These are phyloP conservation scores for Crithidia brevicula DNA, from an alignment of 208 protist species.

Conservation along the genomic window DNA sequence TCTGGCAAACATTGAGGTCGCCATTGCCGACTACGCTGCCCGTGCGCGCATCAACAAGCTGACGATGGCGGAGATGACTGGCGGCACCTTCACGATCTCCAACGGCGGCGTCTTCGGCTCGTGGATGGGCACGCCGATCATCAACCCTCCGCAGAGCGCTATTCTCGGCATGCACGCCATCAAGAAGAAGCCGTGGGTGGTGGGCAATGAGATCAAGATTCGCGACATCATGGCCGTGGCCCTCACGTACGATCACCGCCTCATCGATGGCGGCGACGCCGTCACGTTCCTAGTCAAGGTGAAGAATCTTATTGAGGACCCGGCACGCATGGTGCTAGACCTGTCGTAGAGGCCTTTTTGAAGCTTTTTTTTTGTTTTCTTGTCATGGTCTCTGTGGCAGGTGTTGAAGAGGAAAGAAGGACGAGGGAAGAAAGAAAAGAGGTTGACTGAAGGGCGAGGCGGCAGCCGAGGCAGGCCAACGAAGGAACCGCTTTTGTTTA, in stretches of 20 bases:
- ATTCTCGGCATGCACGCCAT: constrained; percentile 99
- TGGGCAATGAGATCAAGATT: constrained; percentile 91
- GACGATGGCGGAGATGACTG: constrained; percentile 97
- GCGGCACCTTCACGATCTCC: constrained; percentile 99
- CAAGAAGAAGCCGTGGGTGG: constrained; percentile 96
- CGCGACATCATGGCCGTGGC: constrained; percentile 99
- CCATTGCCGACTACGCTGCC: constrained; percentile 92
- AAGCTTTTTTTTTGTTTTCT: not conserved
- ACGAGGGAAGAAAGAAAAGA: too few species aligned
- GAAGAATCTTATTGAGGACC: constrained; percentile 97
- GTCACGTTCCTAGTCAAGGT: constrained; percentile 98
- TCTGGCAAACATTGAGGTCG: constrained; percentile 97
- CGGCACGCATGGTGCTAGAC: constrained; percentile 94
- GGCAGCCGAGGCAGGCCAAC: too few species aligned
- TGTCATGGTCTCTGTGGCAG: too few species aligned
- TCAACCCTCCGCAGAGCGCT: constrained; percentile 98
- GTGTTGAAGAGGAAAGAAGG: too few species aligned
- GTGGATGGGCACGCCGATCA: constrained; percentile 99
- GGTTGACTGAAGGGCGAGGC: too few species aligned
- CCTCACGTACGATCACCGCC: constrained; percentile 99
- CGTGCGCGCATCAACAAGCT: constrained; percentile 94
- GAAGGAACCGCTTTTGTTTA: too few species aligned
- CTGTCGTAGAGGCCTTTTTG: constrained; percentile 53
- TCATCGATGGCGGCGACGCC: constrained; percentile 98
- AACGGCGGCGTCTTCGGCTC: constrained; percentile 99